Evolutionary conservation across 2,329 filamentous ascomycete species (phyloP).

Genomic region (Fusarium zealandicum): DNA sequence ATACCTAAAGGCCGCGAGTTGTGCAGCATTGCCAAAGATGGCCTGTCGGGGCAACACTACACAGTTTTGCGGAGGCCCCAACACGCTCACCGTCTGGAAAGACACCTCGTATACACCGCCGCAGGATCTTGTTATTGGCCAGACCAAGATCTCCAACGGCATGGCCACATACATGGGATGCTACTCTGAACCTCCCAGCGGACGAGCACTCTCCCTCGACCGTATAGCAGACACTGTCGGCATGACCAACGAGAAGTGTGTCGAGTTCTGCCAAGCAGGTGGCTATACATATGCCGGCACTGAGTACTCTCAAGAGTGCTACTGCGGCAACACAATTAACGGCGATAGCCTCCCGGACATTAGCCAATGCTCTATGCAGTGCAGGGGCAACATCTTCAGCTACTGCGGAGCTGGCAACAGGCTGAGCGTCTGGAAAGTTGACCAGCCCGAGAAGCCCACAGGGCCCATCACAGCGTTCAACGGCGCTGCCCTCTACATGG

Average conservation of each 20-base stretch:
- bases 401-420: slow-evolving; percentile 38
- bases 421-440: slow-evolving; percentile 35
- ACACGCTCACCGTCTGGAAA: slow-evolving; percentile 32
- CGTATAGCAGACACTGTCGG: slow-evolving; percentile 8
- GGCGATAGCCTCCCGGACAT: slow-evolving; percentile 27
- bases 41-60: slow-evolving; percentile 30
- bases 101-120: slow-evolving; percentile 34
- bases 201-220: slow-evolving; percentile 29
- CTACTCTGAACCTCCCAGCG: slow-evolving; percentile 22
- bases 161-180: slow-evolving; percentile 32
- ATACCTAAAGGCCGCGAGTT: slow-evolving; percentile 25
- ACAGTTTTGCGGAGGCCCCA: slow-evolving; percentile 35
- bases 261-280: slow-evolving; percentile 40
- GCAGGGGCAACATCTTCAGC: slow-evolving; percentile 34
- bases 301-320: slow-evolving; percentile 47
- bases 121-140: slow-evolving; percentile 17
- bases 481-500: slow-evolving; percentile 23
- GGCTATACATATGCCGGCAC: slow-evolving; percentile 47
- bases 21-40: slow-evolving; percentile 30
- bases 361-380: slow-evolving; percentile 39
- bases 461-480: slow-evolving; percentile 22
- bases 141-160: slow-evolving; percentile 29
- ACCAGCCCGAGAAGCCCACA: slow-evolving; percentile 17
- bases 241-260: slow-evolving; percentile 43
- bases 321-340: slow-evolving; percentile 39